These are phyloP conservation scores for Tympanopsis confertula DNA, from an alignment of 2,329 filamentous ascomycete species.

Conservation along the genomic window DNA sequence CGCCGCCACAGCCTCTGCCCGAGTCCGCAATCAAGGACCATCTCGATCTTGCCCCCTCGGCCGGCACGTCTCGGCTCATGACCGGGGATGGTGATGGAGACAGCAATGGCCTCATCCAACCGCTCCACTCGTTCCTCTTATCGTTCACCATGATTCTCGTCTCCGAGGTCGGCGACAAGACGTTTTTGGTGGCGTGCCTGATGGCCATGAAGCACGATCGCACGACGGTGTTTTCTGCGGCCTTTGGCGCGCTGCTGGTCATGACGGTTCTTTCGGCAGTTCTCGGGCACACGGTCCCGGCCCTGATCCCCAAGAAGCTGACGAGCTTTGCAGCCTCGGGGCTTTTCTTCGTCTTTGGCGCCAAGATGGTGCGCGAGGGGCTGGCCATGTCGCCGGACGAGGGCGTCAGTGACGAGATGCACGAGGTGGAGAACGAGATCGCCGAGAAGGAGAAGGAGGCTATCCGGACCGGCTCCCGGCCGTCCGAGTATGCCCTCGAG, in stretches of 20 bases:
- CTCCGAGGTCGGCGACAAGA: constrained; percentile 96
- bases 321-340: constrained; percentile 78
- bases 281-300: constrained; percentile 82
- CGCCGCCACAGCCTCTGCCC: constrained; percentile 53
- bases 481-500: constrained; percentile 66
- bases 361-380: constrained; percentile 73
- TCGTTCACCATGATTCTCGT: constrained; percentile 96
- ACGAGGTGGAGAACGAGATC: constrained; percentile 10
- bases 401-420: constrained; percentile 42
- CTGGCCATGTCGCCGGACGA: constrained; percentile 80
- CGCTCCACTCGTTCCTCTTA: constrained; percentile 78
- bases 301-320: constrained; percentile 77
- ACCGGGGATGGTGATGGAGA: constrained; percentile 29
- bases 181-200: constrained; percentile 87
- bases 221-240: constrained; percentile 84
- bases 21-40: constrained; percentile 54
- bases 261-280: constrained; percentile 95
- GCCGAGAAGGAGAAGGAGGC: constrained; percentile 11
- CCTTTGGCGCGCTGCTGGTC: constrained; percentile 78
- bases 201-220: constrained; percentile 99
- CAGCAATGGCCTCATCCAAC: constrained; percentile 54
- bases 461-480: constrained; percentile 29
- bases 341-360: constrained; percentile 83
- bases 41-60: constrained; percentile 34
- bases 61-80: constrained; percentile 19